Evolutionary conservation across 2,329 filamentous ascomycete genomes (phyloP), one percentile per base, ranked within the genome.

Genomic region (Madurella fahalii): DNA sequence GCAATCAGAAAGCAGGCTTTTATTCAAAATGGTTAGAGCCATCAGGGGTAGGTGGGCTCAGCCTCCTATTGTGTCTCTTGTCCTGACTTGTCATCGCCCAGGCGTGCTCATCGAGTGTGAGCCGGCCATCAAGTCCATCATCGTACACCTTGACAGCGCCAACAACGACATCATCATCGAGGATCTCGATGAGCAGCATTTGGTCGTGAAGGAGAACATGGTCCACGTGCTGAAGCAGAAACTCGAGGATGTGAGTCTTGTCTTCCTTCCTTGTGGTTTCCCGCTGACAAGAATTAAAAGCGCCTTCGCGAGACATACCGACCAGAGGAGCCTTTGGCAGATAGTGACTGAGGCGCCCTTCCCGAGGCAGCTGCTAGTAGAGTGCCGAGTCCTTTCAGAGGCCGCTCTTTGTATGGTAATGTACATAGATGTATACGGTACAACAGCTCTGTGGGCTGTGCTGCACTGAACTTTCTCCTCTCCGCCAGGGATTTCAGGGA

Each of bases 111-210:
- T 93, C 71, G 83, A 90, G 71, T 90, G 87, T 72, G 89, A 93
- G 68, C 86, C 89, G n/a, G 89, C 87, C 43, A 91, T 93, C 78
- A 92, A 91, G 72, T 87, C 89, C 59, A 90, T 92, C 75, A 86
- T 93, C 65, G 77, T 89, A 63, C 87, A 85, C 65, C 88, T 93
- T 62, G 86, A 93, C 71, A 81, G 76, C 64, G 76, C 82, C 54
- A 78, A 80, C 61, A 84, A 91, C 70, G 83, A 86, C 60, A 89
- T 84, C 68, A 88, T 93, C 66, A 87, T 91, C 58, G 87, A 91
- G 64, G 87, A 91, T 59, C 79, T 92, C 1, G 88, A 92, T 71
- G 88, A 92, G 56, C 81, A 87, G 67, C 85, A 86, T 54, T 76
- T 90, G 1, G 77, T 93, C 2, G 81, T 92, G 53, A 90, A 90